These are phyloP conservation scores for Beta lomatogona DNA, from an alignment of 179 eudicot species.

Conservation along the genomic window DNA sequence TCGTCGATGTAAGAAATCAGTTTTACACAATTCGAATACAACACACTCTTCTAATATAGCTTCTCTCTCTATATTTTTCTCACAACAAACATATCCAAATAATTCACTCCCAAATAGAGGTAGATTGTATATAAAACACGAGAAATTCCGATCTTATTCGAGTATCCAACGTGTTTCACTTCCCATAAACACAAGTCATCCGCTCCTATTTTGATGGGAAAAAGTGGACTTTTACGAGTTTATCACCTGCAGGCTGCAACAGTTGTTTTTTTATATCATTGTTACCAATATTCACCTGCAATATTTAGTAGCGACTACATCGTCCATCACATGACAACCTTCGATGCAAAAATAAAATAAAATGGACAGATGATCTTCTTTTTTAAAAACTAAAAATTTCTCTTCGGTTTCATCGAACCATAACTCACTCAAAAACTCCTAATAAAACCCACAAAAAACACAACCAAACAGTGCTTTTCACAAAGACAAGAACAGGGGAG, in stretches of 20 bases:
- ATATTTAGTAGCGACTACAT: neutral
- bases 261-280: neutral
- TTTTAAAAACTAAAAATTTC: neutral
- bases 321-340: neutral
- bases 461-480: neutral
- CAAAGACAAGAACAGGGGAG: neutral
- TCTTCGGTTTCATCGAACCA: conserved; percentile 33
- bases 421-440: neutral
- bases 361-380: neutral
- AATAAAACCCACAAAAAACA: neutral
- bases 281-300: neutral
- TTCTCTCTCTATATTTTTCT: no score
- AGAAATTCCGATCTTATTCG: no score
- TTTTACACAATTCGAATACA: no score
- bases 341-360: neutral
- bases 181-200: neutral
- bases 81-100: no score
- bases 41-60: no score
- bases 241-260: neutral
- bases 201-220: neutral
- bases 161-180: no score
- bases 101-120: no score
- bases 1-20: no score
- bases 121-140: no score
- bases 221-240: neutral